Conservation (phyloP, 1,284 basidiomycete species). For the Anthracocystis setariae region DNA sequence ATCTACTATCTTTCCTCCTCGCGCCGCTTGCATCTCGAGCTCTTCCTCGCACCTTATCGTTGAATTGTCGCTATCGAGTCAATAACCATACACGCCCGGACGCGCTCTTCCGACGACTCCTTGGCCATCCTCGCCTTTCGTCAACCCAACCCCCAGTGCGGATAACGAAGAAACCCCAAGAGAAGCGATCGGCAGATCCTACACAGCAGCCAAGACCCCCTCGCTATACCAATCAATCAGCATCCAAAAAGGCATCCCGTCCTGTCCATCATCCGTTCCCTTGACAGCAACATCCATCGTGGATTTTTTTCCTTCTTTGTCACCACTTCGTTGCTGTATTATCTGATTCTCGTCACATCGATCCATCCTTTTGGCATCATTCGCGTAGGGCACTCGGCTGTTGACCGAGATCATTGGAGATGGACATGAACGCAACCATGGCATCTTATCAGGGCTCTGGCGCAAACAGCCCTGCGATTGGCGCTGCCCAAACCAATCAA, state of each 20-base stretch:
- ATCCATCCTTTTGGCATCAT: background rate
- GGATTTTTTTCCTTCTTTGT: background rate
- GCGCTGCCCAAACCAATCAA: conserved; percentile 17
- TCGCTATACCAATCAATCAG: background rate
- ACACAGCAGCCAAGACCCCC: background rate
- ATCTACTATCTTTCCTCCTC: background rate
- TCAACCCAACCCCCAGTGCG: too few species aligned
- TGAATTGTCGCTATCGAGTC: too few species aligned
- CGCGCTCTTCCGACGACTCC: too few species aligned
- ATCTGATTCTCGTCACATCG: background rate
- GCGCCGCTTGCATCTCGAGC: background rate
- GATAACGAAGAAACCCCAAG: too few species aligned
- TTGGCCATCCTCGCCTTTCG: too few species aligned
- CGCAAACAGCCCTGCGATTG: conserved; percentile 46
- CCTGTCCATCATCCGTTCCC: background rate
- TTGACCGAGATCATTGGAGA: conserved; percentile 21
- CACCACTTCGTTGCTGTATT: background rate
- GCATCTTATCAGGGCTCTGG: conserved; percentile 49
- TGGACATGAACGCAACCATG: conserved; percentile 56
- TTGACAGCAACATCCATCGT: background rate
- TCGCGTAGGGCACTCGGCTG: conserved; percentile 7
- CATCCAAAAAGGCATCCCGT: background rate
- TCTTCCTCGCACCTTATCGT: too few species aligned
- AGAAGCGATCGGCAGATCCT: too few species aligned
- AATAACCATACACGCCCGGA: too few species aligned